Evolutionary conservation across 1,284 basidiomycete species (phyloP), one percentile per base, ranked within the genome.

Genomic region (Mycena sp.): DNA sequence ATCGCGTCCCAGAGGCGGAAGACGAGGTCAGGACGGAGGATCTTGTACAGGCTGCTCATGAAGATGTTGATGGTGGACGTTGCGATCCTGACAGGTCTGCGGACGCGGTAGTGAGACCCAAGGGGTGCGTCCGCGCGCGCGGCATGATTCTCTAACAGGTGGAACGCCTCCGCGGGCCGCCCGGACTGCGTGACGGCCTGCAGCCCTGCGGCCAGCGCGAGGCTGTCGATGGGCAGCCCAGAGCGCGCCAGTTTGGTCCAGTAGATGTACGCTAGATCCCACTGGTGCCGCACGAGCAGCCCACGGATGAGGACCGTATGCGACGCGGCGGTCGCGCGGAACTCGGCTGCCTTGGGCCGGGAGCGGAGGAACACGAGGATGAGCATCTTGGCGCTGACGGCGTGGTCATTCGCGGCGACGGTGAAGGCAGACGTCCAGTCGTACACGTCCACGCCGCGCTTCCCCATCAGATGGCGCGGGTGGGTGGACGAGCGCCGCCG

Each of bases 1-100:
- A 91, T 83, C 17, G 83, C 71, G 21, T 87, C 85, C 86, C 88
- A 93, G 7, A 93, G 68, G 43, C 77, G 77, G 71, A 89, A 89
- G 2, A 88, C 81, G 2, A 82, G 73, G 67, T 89, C 88, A 0
- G 87, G 88, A 4, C 87, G 82, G 16, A 79, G 77, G 17, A 79
- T 77, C 23, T 80, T 80, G 26, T 79, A 79, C n/a, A 87, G 75
- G 4, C 81, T 71, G 7, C 78, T 74, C 77, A 93, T 81, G 68
- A 89, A 83, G 19, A 79, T 74, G 68, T 89, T 90, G 52, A 90
- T 71, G 0, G 80, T 74, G 23, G 77, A 72, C 1, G 74, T 71
- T 28, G 80, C 75, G 4, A 80, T 54, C 29, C 69, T 68, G 12
- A 79, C 72, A 16, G 74, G 73, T 5, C 30, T 44, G 32, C 41